Evolutionary conservation across 495 filamentous ascomycete genomes (phyloP), one percentile per base, ranked within the genome.

Genomic region (Thozetella sp.): DNA sequence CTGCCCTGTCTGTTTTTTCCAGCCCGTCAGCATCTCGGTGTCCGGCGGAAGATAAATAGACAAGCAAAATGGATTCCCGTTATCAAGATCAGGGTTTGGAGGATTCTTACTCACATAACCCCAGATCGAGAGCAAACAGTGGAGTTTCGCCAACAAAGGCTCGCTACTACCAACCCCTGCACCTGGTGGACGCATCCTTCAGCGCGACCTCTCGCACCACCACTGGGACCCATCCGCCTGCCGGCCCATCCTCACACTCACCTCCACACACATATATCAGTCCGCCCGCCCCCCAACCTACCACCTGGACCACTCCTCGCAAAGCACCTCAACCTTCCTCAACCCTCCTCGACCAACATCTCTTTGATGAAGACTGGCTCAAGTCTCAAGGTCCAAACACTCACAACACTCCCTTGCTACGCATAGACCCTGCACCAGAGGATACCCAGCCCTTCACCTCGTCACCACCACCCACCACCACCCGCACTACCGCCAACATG

Each of bases 101-200:
- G 63, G 63, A 72, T 58, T 71, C 72, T 74, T 77, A 76, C 78
- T 79, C 72, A 80, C 74, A 68, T 51, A 73, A 63, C 54, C 62
- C 72, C 68, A 81, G 77, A 52, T 76, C 75, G 60, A 75, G 71
- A 71, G 59, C 65, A 53, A 63, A 63, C 55, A 74, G 69, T 57
- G 62, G 71, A 53, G 65, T 67, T 34, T 74, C 75, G 23, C 68
- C 72, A 26, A 74, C 72, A 63, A 66, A 67, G 53, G 70, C 67
- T 6, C 58, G 68, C 30, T 71, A 73, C 62, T 70, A 73, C 58
- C 66, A 48, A 48, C 43, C 63, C 56, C 57, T 75, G 23, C 62
- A 70, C 34, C 57, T 78, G 30, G 65, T 64, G 60, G 69, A 74
- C 51, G 59, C 69, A 54, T 60, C 68, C 53, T 65, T 68, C 60